phyloP scores from a whole-genome alignment of 1,139 yeast genomes.

The Taphrina communis region DNA sequence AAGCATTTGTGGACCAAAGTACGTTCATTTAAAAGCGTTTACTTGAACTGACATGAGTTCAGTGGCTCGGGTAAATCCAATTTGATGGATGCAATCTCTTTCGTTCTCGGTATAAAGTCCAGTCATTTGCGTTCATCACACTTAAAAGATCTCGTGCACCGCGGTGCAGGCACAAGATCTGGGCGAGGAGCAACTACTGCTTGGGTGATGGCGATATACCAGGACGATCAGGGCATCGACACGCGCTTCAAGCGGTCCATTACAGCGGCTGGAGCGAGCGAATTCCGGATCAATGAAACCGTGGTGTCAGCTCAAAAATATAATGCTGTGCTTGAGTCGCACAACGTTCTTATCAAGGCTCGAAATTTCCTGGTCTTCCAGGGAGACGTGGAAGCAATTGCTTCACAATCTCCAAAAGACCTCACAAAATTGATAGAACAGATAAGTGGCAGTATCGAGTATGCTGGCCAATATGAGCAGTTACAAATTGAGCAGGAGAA shows the following conservation, averaged over 20 bases:
- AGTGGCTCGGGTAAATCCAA: conserved; percentile 82
- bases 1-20: conserved; percentile 95
- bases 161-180: conserved; percentile 59
- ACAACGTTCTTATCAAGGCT: conserved; percentile 85
- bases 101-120: conserved; percentile 86
- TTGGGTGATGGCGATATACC: conserved; percentile 80
- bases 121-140: conserved; percentile 76
- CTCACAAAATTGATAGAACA: conserved; percentile 77
- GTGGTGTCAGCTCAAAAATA: conserved; percentile 71
- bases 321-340: conserved; percentile 68
- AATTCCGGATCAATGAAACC: conserved; percentile 69
- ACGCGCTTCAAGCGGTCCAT: conserved; percentile 44
- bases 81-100: conserved; percentile 97
- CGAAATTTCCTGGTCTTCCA: conserved; percentile 92
- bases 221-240: conserved; percentile 59
- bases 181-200: conserved; percentile 58
- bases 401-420: conserved; percentile 81
- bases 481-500: conserved; percentile 69
- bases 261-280: conserved; percentile 55
- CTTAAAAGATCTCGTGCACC: conserved; percentile 76
- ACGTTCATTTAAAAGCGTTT: conserved; percentile 50
- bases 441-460: conserved; percentile 65
- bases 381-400: conserved; percentile 95
- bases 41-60: no score
- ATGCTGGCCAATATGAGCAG: conserved; percentile 68